phyloP scores from a whole-genome alignment of 768 basidiomycete genomes.

The Mrakia gelida region DNA sequence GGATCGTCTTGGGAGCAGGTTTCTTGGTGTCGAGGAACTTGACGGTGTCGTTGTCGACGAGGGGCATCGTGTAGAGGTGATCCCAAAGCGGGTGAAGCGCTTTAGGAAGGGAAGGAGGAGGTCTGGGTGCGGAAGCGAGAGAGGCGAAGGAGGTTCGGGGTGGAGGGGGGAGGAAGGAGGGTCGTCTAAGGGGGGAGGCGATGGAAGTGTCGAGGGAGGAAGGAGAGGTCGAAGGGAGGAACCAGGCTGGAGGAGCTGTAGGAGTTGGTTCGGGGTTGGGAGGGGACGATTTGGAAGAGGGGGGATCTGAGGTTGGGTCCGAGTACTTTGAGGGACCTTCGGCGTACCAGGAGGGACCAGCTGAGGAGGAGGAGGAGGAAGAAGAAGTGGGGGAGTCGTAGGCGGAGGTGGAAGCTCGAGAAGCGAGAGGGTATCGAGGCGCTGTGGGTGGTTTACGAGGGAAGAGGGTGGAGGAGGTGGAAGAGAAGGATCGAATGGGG shows the following conservation, averaged over 20 bases:
- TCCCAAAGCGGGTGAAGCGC: constrained; percentile 6
- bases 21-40: constrained; percentile 22
- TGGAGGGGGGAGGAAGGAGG: constrained; percentile 28
- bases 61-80: constrained; percentile 10
- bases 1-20: constrained; percentile 25
- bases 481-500: background rate
- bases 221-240: constrained; percentile 21
- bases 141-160: constrained; percentile 2
- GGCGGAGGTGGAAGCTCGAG: background rate
- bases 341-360: constrained; percentile 9
- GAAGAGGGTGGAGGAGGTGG: background rate
- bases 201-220: background rate
- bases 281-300: background rate
- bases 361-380: constrained; percentile 6
- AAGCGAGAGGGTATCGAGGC: background rate
- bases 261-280: background rate
- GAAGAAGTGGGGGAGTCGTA: background rate
- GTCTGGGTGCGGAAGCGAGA: background rate
- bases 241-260: constrained; percentile 23
- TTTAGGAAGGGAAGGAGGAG: background rate
- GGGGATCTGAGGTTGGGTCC: background rate
- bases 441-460: background rate
- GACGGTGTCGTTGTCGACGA: background rate
- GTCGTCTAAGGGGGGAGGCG: constrained; percentile 15
- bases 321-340: background rate